Evolutionary conservation across 116 monocot species (phyloP).

Genomic region (Zostera marina): DNA sequence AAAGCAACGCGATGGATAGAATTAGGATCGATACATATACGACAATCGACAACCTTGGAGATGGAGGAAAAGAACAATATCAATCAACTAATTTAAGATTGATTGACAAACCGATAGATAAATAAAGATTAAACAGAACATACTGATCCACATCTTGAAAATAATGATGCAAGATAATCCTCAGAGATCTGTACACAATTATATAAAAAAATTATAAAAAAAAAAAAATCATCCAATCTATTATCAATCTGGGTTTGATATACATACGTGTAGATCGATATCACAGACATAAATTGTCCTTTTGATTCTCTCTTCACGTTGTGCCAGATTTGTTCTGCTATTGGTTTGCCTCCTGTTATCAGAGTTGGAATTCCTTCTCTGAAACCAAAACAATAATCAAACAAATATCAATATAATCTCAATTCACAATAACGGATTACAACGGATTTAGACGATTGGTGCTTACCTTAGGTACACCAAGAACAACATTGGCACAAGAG

Average conservation of each 20-base stretch:
- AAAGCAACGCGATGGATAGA: conserved; percentile 90
- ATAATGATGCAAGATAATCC: conserved; percentile 74
- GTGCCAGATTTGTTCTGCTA: conserved; percentile 40
- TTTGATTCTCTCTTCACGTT: conserved; percentile 47
- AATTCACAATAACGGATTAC: no score
- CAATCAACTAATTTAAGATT: not conserved
- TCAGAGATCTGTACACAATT: conserved; percentile 48
- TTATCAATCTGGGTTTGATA: no score
- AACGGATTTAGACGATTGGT: no score
- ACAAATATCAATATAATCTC: no score
- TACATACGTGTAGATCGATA: conserved; percentile 59
- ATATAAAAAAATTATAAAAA: not conserved
- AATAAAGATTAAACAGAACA: conserved; percentile 3
- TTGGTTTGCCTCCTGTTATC: conserved; percentile 35
- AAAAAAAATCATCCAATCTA: not conserved
- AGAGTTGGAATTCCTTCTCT: conserved; percentile 7
- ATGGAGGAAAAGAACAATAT: conserved; percentile 6
- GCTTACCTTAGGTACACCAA: no score
- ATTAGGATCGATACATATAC: conserved; percentile 80
- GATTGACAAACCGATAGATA: not conserved
- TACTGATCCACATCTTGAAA: conserved; percentile 74
- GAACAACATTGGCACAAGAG: no score
- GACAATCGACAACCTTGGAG: conserved; percentile 74
- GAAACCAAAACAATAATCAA: no score
- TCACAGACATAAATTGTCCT: conserved; percentile 69